Evolutionary conservation across 1,284 basidiomycete genomes (phyloP).

Genomic region (Puccinia hordei): DNA sequence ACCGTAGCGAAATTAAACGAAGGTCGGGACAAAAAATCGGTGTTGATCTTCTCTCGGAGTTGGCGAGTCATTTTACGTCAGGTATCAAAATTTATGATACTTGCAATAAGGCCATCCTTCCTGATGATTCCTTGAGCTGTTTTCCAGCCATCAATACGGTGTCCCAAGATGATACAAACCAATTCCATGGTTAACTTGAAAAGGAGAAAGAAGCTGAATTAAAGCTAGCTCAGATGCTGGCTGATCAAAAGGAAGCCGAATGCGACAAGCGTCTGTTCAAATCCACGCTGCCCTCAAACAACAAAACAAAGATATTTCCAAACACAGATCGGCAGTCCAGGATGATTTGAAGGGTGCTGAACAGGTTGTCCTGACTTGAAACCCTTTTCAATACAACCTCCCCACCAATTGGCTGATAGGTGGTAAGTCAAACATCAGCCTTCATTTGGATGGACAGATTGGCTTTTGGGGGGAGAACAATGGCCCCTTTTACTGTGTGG

Average conservation of each 20-base stretch:
- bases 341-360: constrained; percentile 96
- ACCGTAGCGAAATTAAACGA: constrained; percentile 95
- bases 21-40: constrained; percentile 85
- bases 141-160: constrained; percentile 96
- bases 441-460: too few species aligned
- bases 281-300: constrained; percentile 90
- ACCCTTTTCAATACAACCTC: too few species aligned
- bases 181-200: constrained; percentile 98
- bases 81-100: constrained; percentile 97
- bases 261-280: constrained; percentile 89
- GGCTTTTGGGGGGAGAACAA: too few species aligned
- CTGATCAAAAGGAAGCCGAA: constrained; percentile 97
- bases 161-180: constrained; percentile 94
- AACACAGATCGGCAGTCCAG: constrained; percentile 85
- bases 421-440: too few species aligned
- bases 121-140: constrained; percentile 95
- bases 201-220: constrained; percentile 95
- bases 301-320: constrained; percentile 85
- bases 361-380: constrained; percentile 90
- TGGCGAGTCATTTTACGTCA: constrained; percentile 82
- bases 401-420: too few species aligned
- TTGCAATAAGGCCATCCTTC: constrained; percentile 93
- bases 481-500: too few species aligned
- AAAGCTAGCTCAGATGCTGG: constrained; percentile 96
- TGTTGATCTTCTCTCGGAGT: constrained; percentile 88